Evolutionary conservation across 352 stramenopile species (phyloP).

Genomic region (Phytophthora constricta): DNA sequence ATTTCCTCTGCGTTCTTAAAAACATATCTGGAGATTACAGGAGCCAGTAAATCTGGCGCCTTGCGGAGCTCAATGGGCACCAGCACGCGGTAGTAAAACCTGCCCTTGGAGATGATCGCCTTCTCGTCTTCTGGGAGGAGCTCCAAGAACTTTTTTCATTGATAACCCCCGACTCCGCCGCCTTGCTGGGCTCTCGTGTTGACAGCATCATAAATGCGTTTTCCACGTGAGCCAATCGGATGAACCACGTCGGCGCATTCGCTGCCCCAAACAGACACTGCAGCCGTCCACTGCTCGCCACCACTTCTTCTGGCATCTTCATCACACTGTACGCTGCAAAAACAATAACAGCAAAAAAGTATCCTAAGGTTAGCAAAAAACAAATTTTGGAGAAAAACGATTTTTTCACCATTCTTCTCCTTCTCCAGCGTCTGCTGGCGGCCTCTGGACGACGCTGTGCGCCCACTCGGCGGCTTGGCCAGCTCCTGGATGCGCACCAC

Average conservation of each 20-base stretch:
- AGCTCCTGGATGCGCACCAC: constrained; percentile 71
- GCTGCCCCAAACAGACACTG: constrained; percentile 61
- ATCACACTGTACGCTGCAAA: constrained; percentile 64
- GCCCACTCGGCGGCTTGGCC: constrained; percentile 40
- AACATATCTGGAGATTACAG: constrained; percentile 67
- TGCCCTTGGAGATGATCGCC: constrained; percentile 47
- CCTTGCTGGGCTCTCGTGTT: constrained; percentile 42
- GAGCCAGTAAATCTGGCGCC: constrained; percentile 72
- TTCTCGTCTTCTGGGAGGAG: constrained; percentile 43
- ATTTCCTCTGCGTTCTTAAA: constrained; percentile 88
- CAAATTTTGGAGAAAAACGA: no score
- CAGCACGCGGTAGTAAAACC: constrained; percentile 79
- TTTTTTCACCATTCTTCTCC: constrained; percentile 58
- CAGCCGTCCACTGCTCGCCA: constrained; percentile 62
- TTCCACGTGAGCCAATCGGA: constrained; percentile 70
- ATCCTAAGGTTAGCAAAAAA: background rate
- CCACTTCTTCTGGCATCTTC: constrained; percentile 83
- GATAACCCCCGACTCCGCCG: constrained; percentile 14
- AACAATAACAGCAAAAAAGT: constrained; percentile 7
- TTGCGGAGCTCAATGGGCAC: constrained; percentile 80
- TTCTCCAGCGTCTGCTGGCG: constrained; percentile 39
- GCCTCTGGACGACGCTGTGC: constrained; percentile 30
- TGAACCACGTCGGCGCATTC: constrained; percentile 74
- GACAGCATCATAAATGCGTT: constrained; percentile 80
- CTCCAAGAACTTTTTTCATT: constrained; percentile 44